A percentile compares a stretch with the other conserved stretches of the same genome.
These are phyloP conservation scores for Zea luxurians DNA, from an alignment of 176 grass and related monocot genomes.

Conservation along the genomic window DNA sequence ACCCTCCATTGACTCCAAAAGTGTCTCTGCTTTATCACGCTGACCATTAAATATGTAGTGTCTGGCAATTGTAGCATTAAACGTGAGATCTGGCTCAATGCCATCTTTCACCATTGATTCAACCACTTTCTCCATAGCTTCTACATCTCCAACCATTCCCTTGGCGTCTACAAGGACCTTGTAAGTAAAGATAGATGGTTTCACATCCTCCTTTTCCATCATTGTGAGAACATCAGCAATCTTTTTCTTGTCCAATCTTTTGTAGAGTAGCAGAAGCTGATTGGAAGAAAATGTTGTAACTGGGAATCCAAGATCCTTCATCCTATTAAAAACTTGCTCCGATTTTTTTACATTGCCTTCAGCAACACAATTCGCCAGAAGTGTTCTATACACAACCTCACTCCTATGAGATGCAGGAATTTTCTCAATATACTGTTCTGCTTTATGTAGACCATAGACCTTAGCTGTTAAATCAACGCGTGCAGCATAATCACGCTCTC, in stretches of 20 bases:
- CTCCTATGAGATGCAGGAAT: constrained; percentile 61
- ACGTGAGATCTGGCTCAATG: constrained; percentile 49
- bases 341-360: constrained; percentile 55
- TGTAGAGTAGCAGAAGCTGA: constrained; percentile 82
- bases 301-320: constrained; percentile 59
- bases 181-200: constrained; percentile 66
- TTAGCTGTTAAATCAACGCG: constrained; percentile 61
- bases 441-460: constrained; percentile 54
- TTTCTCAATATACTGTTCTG: constrained; percentile 60
- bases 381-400: constrained; percentile 66
- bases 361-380: constrained; percentile 64
- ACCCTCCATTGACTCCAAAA: constrained; percentile 58
- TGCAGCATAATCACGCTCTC: constrained; percentile 64
- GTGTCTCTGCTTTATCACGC: constrained; percentile 62
- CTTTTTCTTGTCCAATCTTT: constrained; percentile 65
- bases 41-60: constrained; percentile 61
- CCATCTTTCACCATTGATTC: constrained; percentile 57
- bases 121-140: constrained; percentile 63
- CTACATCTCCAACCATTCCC: constrained; percentile 48
- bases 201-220: constrained; percentile 78
- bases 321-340: constrained; percentile 68
- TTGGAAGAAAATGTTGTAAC: constrained; percentile 53
- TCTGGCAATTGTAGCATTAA: constrained; percentile 53
- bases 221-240: constrained; percentile 64
- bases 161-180: constrained; percentile 68